These are phyloP conservation scores for Sugiyamaella valdiviana DNA, from an alignment of 805 yeast species.

Conservation along the genomic window DNA sequence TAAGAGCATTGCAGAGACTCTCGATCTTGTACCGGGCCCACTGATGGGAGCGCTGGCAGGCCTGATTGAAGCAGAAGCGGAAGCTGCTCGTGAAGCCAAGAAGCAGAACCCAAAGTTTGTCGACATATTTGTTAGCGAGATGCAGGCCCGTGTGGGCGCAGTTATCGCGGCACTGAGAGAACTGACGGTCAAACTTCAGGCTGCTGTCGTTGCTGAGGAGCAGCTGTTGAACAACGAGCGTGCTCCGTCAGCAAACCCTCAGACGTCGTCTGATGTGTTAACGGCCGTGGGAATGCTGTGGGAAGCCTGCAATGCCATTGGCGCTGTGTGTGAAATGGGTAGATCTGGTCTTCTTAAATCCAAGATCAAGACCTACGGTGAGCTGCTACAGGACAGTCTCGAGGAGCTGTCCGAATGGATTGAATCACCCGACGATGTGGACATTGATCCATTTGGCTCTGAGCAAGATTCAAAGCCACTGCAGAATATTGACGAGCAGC, in stretches of 20 bases:
- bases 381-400: conserved; percentile 9
- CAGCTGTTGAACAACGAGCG: not conserved
- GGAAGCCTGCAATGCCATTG: not conserved
- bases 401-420: conserved; percentile 7
- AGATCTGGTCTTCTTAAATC: not conserved
- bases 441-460: conserved; percentile 3
- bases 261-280: conserved; percentile 13
- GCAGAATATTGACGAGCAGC: not conserved
- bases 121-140: not conserved
- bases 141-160: not conserved
- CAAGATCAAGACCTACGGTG: conserved; percentile 1
- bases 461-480: not conserved
- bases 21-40: conserved; percentile 4
- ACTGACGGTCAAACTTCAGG: not conserved
- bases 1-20: conserved; percentile 39
- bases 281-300: conserved; percentile 13
- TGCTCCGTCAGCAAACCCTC: not conserved
- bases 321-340: not conserved
- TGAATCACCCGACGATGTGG: conserved; percentile 4
- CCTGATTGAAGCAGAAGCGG: not conserved
- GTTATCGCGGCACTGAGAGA: not conserved
- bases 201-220: not conserved
- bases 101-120: not conserved
- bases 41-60: not conserved
- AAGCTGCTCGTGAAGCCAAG: not conserved